phyloP scores from a whole-genome alignment of 2,329 filamentous ascomycete genomes.

The Verticillium klebahnii region DNA sequence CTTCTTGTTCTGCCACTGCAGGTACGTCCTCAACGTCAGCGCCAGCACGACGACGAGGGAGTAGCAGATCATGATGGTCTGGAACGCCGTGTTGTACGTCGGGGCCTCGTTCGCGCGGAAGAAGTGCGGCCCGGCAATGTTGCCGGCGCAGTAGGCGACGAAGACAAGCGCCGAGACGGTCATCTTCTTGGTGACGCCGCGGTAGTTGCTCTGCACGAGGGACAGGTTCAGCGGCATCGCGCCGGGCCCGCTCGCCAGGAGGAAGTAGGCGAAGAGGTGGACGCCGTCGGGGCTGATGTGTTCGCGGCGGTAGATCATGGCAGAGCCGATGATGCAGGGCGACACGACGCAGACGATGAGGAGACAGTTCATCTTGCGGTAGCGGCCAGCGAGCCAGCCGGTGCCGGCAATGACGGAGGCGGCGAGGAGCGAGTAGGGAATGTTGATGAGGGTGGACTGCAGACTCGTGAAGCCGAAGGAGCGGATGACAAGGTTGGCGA shows the following conservation, averaged over 20 bases:
- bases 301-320: slow-evolving; percentile 45
- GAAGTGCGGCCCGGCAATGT: slow-evolving; percentile 52
- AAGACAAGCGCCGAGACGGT: slow-evolving; percentile 53
- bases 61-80: slow-evolving; percentile 53
- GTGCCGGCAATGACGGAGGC: slow-evolving; percentile 41
- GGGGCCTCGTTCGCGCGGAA: slow-evolving; percentile 46
- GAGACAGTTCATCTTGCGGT: slow-evolving; percentile 45
- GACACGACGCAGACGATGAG: slow-evolving; percentile 45
- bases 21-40: slow-evolving; percentile 38
- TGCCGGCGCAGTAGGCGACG: slow-evolving; percentile 50
- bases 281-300: slow-evolving; percentile 31
- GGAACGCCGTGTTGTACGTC: slow-evolving; percentile 48
- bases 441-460: slow-evolving; percentile 52
- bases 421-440: slow-evolving; percentile 52
- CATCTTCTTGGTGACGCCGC: slow-evolving; percentile 57
- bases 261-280: slow-evolving; percentile 54
- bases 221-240: slow-evolving; percentile 51
- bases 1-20: slow-evolving; percentile 38
- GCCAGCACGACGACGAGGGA: slow-evolving; percentile 40
- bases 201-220: slow-evolving; percentile 50
- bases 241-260: slow-evolving; percentile 47
- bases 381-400: slow-evolving; percentile 47
- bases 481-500: slow-evolving; percentile 51
- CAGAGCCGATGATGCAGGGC: slow-evolving; percentile 46
- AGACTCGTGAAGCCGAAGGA: slow-evolving; percentile 52